Conservation (phyloP, 2,329 filamentous ascomycete species). For the Aplosporella prunicola region DNA sequence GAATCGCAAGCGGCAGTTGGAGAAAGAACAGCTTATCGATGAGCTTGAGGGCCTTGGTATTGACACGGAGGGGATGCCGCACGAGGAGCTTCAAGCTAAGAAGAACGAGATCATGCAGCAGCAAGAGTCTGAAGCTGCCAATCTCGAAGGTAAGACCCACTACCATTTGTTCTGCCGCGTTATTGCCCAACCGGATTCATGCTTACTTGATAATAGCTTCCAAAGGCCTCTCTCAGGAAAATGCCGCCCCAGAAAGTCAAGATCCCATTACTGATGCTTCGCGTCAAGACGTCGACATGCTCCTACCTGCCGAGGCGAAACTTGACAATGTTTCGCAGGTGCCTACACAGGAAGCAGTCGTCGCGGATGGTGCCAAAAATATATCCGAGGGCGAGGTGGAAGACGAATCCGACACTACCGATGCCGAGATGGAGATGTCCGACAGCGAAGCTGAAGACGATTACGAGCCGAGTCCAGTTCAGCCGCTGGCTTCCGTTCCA, state of each 20-base stretch:
- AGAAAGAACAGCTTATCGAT: conserved; percentile 34
- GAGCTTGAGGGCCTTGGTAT: conserved; percentile 41
- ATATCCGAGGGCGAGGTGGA: conserved; percentile 6
- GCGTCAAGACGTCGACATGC: too few species aligned
- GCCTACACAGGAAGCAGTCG: too few species aligned
- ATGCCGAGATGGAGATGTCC: conserved; percentile 14
- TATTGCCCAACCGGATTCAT: too few species aligned
- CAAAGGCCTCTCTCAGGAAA: too few species aligned
- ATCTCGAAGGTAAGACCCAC: conserved; percentile 1
- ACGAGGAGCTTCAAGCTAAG: conserved; percentile 36
- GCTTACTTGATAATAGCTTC: too few species aligned
- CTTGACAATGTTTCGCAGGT: too few species aligned
- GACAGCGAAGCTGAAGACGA: conserved; percentile 10
- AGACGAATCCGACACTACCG: conserved; percentile 7
- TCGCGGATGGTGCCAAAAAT: too few species aligned
- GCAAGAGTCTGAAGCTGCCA: conserved; percentile 5
- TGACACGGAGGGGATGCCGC: conserved; percentile 38
- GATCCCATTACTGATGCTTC: too few species aligned
- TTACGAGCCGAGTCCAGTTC: background rate
- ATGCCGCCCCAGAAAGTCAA: too few species aligned
- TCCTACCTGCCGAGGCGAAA: too few species aligned
- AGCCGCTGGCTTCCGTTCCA: too few species aligned
- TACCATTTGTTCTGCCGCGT: too few species aligned
- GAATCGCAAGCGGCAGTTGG: conserved; percentile 31
- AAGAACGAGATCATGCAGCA: conserved; percentile 29